phyloP scores from a whole-genome alignment of 139 green algal species.

The Picochlorum sp. region DNA sequence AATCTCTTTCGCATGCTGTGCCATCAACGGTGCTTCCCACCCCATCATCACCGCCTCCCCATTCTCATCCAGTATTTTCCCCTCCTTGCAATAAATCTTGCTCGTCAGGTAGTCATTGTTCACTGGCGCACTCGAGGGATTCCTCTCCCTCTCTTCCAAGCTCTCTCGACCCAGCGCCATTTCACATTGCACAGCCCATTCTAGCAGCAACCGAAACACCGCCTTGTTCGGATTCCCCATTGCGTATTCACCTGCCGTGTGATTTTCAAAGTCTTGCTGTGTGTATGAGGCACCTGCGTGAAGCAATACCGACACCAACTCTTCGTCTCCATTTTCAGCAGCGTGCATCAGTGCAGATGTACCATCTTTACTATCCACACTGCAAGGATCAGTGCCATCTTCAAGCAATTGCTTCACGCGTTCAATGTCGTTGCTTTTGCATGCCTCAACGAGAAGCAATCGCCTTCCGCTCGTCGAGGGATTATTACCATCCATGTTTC shows the following conservation, averaged over 20 bases:
- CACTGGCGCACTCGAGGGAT: conserved; percentile 1
- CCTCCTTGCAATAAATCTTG: conserved; percentile 14
- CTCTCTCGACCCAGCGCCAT: conserved; percentile 11
- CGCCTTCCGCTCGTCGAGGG: background rate
- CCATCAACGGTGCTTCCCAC: conserved; percentile 91
- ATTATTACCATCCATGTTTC: too few relatives aligned
- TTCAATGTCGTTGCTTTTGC: conserved; percentile 14
- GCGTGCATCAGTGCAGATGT: conserved; percentile 29
- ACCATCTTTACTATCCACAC: conserved; percentile 3
- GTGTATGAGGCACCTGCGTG: conserved; percentile 24
- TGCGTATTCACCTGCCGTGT: conserved; percentile 27
- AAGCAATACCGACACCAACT: conserved; percentile 13
- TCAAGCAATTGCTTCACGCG: conserved; percentile 27
- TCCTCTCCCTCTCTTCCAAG: conserved; percentile 1
- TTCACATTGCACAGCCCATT: conserved; percentile 21
- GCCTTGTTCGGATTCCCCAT: background rate
- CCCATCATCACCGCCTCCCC: conserved; percentile 94
- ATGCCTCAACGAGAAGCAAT: conserved; percentile 1
- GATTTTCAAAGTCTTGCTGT: conserved; percentile 6
- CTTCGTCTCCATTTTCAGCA: conserved; percentile 11
- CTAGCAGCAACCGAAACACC: conserved; percentile 16
- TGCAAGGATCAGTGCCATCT: conserved; percentile 18
- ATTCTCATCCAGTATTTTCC: conserved; percentile 65
- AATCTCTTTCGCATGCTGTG: conserved; percentile 69
- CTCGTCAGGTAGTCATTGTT: conserved; percentile 15